phyloP scores from a whole-genome alignment of 108 stramenopile species.

The Cyclotella baltica region DNA sequence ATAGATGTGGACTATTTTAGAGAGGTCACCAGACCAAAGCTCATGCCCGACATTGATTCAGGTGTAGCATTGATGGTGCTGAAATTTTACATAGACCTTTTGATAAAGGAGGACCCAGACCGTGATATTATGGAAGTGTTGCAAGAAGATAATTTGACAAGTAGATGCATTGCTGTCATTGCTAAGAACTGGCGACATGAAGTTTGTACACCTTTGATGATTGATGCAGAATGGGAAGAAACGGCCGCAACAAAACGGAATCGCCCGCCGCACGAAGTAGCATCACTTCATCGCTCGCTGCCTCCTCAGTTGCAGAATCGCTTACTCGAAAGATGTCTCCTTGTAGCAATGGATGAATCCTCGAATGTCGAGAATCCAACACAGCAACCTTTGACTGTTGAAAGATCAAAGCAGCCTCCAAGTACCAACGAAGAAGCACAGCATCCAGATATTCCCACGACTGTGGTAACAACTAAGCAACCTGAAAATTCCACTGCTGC shows the following conservation, averaged over 20 bases:
- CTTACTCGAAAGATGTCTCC: conserved; percentile 47
- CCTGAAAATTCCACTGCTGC: too few relatives aligned
- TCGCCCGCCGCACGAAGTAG: conserved; percentile 26
- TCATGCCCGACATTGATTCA: conserved; percentile 47
- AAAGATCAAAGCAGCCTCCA: too few relatives aligned
- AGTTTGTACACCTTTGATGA: conserved; percentile 42
- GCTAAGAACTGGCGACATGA: conserved; percentile 46
- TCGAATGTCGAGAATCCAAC: too few relatives aligned
- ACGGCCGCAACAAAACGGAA: conserved; percentile 12
- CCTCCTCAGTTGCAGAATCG: conserved; percentile 42
- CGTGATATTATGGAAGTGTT: conserved; percentile 51
- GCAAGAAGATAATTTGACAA: conserved; percentile 40
- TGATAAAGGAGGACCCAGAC: conserved; percentile 40
- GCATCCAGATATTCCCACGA: too few relatives aligned
- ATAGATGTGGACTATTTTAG: conserved; percentile 57
- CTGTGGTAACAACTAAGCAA: too few relatives aligned
- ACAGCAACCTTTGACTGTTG: too few relatives aligned
- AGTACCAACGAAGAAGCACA: too few relatives aligned
- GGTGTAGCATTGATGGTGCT: conserved; percentile 54
- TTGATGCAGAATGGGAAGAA: conserved; percentile 41
- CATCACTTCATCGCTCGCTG: conserved; percentile 43
- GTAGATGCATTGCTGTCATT: conserved; percentile 40
- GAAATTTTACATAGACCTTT: conserved; percentile 44
- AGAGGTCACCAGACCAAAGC: conserved; percentile 40
- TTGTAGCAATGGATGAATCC: conserved; percentile 47